Conservation (phyloP, 345 rosid species). For the Ailanthus altissimus region DNA sequence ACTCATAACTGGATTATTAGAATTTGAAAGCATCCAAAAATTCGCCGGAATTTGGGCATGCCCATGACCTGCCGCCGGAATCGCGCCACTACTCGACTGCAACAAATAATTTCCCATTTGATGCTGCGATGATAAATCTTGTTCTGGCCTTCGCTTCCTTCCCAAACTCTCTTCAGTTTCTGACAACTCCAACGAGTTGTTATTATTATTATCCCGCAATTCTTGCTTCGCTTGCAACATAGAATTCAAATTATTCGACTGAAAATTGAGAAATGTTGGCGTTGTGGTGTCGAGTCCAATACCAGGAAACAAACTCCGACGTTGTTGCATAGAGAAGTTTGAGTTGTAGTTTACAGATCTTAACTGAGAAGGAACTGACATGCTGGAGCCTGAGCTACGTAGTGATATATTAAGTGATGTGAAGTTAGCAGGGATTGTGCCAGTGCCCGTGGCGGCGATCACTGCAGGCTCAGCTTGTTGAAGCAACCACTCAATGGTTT, state of each 20-base stretch:
- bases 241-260: conserved; percentile 50
- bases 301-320: conserved; percentile 57
- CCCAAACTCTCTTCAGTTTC: conserved; percentile 51
- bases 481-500: conserved; percentile 96
- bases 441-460: conserved; percentile 96
- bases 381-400: conserved; percentile 84
- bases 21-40: conserved; percentile 87
- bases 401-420: conserved; percentile 87
- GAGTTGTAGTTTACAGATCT: conserved; percentile 62
- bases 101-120: conserved; percentile 65
- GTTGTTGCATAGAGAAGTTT: conserved; percentile 54
- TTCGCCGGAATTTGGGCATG: conserved; percentile 77
- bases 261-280: conserved; percentile 75
- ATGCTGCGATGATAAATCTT: conserved; percentile 52
- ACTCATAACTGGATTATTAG: conserved; percentile 60
- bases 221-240: conserved; percentile 71
- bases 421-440: conserved; percentile 97
- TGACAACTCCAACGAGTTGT: conserved; percentile 45
- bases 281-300: conserved; percentile 46
- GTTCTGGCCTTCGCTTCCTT: conserved; percentile 65
- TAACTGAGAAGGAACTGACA: conserved; percentile 86
- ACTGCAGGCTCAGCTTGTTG: conserved; percentile 98
- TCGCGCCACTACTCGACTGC: conserved; percentile 63
- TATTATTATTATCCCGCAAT: conserved; percentile 29
- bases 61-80: conserved; percentile 53